phyloP scores from a whole-genome alignment of 148 eudicot species.

The Nepenthes gracilis region DNA sequence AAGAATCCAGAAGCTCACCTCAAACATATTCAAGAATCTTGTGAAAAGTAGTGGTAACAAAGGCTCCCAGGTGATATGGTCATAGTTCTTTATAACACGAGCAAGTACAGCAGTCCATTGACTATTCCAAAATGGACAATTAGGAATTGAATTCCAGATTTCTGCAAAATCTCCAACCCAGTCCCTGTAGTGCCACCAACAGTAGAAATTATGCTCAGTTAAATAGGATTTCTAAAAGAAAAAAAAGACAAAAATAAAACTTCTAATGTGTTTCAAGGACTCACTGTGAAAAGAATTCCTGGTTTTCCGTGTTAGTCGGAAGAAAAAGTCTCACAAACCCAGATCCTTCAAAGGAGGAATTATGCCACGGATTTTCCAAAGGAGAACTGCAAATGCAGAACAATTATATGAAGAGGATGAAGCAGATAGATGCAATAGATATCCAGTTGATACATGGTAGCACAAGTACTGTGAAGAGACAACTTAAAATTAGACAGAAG shows the following conservation, averaged over 20 bases:
- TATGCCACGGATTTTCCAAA: constrained; percentile 98
- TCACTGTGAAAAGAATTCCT: constrained; percentile 80
- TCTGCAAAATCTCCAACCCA: constrained; percentile 48
- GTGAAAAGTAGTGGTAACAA: constrained; percentile 69
- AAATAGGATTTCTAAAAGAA: background rate
- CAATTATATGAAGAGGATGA: background rate
- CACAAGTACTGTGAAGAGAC: too few relatives aligned
- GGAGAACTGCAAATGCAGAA: constrained; percentile 39
- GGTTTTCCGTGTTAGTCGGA: constrained; percentile 75
- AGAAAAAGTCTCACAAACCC: constrained; percentile 90
- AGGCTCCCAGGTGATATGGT: constrained; percentile 57
- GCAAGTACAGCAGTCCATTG: constrained; percentile 94
- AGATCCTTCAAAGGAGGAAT: constrained; percentile 92
- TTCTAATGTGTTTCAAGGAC: constrained; percentile 16
- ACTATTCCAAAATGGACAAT: constrained; percentile 95
- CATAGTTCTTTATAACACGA: constrained; percentile 81
- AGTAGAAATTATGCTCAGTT: constrained; percentile 7
- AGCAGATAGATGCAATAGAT: background rate
- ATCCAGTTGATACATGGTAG: background rate
- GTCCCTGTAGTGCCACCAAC: constrained; percentile 35
- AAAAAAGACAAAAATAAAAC: background rate
- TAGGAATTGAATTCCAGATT: constrained; percentile 75
- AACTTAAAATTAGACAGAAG: background rate
- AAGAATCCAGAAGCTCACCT: constrained; percentile 37
- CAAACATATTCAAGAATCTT: constrained; percentile 83